Conservation (phyloP, 2,329 filamentous ascomycete genomes). For the Hypoxylon sp. region DNA sequence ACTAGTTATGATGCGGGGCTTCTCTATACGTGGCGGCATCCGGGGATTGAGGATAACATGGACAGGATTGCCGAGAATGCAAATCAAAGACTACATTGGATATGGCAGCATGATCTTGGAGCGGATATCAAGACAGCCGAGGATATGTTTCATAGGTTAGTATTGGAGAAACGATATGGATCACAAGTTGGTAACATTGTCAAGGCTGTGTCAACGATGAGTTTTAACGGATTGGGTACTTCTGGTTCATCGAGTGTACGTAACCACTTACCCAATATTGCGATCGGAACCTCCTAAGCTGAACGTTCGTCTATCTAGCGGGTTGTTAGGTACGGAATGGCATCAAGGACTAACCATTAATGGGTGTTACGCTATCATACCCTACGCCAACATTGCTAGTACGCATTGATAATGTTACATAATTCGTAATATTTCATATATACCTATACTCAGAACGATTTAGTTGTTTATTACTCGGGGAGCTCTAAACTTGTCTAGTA, state of each 20-base stretch:
- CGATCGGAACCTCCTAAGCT: neutral
- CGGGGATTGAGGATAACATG: slow-evolving; percentile 51
- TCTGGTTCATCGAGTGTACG: slow-evolving; percentile 24
- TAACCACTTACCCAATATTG: slow-evolving; percentile 1
- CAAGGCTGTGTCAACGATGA: slow-evolving; percentile 23
- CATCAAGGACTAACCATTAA: slow-evolving; percentile 2
- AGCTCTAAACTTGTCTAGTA: too few species aligned
- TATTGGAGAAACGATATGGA: slow-evolving; percentile 16
- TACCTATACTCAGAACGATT: neutral
- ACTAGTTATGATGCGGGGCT: slow-evolving; percentile 53
- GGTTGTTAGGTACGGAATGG: neutral
- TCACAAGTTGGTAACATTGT: slow-evolving; percentile 21
- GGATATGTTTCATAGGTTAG: slow-evolving; percentile 39
- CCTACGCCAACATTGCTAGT: slow-evolving; percentile 1
- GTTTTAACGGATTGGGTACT: neutral
- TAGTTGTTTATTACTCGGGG: too few species aligned
- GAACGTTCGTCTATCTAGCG: neutral
- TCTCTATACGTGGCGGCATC: slow-evolving; percentile 50
- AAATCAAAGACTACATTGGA: slow-evolving; percentile 53
- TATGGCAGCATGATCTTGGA: slow-evolving; percentile 53
- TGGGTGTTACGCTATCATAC: slow-evolving; percentile 1
- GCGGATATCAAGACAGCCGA: slow-evolving; percentile 49
- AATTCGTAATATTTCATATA: too few species aligned
- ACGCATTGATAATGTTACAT: slow-evolving; percentile 3
- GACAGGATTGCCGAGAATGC: slow-evolving; percentile 52